phyloP scores from a whole-genome alignment of 768 basidiomycete species.

The Suillus luteus region DNA sequence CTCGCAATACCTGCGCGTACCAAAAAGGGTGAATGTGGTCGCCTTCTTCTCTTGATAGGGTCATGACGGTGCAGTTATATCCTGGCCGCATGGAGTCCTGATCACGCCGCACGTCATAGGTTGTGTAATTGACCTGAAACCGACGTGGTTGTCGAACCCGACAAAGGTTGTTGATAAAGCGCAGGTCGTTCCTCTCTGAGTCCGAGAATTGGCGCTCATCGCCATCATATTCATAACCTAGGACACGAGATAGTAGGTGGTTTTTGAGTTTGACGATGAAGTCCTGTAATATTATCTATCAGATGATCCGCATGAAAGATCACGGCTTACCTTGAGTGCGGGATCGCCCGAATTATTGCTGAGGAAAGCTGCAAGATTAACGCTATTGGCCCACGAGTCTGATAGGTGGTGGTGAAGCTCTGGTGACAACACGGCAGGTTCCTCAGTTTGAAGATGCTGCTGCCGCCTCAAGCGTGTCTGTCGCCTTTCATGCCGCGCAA shows the following conservation, averaged over 20 bases:
- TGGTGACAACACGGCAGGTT: background rate
- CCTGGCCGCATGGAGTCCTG: slow-evolving; percentile 25
- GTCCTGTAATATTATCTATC: no score
- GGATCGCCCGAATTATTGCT: background rate
- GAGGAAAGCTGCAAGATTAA: slow-evolving; percentile 11
- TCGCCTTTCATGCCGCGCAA: slow-evolving; percentile 14
- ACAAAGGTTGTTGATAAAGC: no score
- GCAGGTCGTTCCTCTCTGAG: no score
- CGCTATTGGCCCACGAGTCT: background rate
- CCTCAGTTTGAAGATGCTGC: background rate
- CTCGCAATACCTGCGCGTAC: slow-evolving; percentile 25
- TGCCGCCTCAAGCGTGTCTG: slow-evolving; percentile 12
- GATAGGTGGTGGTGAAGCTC: slow-evolving; percentile 14
- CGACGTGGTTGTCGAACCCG: no score
- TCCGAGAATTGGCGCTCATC: no score
- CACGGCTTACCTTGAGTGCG: slow-evolving; percentile 8
- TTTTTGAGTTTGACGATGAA: no score
- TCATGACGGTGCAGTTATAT: slow-evolving; percentile 23
- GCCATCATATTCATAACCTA: no score
- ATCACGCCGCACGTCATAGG: slow-evolving; percentile 10
- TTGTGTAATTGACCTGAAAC: no score
- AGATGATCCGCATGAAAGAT: no score
- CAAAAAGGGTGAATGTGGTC: slow-evolving; percentile 21
- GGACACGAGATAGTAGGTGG: no score
- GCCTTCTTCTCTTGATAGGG: slow-evolving; percentile 19